A percentile compares a stretch with the other conserved stretches of the same genome.
These are phyloP conservation scores for Tricholoma furcatifolium DNA, from an alignment of 768 basidiomycete species.

Conservation along the genomic window DNA sequence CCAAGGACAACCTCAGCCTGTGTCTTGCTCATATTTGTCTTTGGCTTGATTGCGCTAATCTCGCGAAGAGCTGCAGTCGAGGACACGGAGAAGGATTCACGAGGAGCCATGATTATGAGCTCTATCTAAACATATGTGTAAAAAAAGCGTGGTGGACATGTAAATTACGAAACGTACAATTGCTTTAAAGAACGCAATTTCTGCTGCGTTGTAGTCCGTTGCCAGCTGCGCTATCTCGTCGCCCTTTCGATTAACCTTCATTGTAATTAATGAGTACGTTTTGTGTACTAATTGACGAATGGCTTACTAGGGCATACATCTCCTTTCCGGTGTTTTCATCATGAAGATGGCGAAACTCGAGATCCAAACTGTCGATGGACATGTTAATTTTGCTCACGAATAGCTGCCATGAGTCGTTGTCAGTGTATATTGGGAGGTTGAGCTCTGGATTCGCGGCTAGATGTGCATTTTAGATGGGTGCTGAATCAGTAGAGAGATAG, in stretches of 20 bases:
- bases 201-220: slow-evolving; percentile 74
- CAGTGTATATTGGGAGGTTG: slow-evolving; percentile 39
- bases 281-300: not conserved
- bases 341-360: slow-evolving; percentile 63
- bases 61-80: slow-evolving; percentile 78
- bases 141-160: too few relatives aligned
- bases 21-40: slow-evolving; percentile 65
- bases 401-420: slow-evolving; percentile 50
- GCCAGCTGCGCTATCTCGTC: slow-evolving; percentile 85
- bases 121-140: slow-evolving; percentile 55
- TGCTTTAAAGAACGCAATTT: slow-evolving; percentile 84
- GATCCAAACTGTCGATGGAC: slow-evolving; percentile 64
- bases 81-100: slow-evolving; percentile 72
- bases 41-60: slow-evolving; percentile 55
- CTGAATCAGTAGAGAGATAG: not conserved
- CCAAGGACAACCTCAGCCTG: slow-evolving; percentile 71
- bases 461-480: slow-evolving; percentile 9
- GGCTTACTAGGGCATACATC: slow-evolving; percentile 68
- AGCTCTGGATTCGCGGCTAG: slow-evolving; percentile 55
- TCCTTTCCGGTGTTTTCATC: slow-evolving; percentile 66
- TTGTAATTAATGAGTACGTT: not conserved
- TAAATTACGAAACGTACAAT: slow-evolving; percentile 50
- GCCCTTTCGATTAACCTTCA: slow-evolving; percentile 74
- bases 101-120: slow-evolving; percentile 81
- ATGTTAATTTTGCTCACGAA: slow-evolving; percentile 63